These are phyloP conservation scores for Mollisiaceae sp. DNA, from an alignment of 2,329 filamentous ascomycete genomes.

Conservation along the genomic window DNA sequence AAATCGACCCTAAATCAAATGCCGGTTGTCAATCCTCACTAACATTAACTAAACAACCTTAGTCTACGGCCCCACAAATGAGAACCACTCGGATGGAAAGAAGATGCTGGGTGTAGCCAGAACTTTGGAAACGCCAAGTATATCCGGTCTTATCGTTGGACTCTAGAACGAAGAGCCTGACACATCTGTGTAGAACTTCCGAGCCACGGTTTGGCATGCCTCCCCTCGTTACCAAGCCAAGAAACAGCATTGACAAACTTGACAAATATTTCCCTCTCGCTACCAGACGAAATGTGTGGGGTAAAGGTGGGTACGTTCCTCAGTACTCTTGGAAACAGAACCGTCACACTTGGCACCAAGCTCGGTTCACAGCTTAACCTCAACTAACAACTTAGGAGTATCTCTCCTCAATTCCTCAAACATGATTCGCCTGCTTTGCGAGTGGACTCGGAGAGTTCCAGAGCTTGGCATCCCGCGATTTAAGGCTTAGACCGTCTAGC, in stretches of 20 bases:
- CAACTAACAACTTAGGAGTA: background rate
- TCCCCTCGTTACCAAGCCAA: background rate
- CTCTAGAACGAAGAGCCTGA: background rate
- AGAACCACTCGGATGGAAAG: background rate
- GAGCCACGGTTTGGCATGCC: background rate
- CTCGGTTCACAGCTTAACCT: no score
- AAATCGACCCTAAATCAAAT: constrained; percentile 1
- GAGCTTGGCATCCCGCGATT: background rate
- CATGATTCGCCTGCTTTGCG: background rate
- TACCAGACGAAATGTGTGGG: background rate
- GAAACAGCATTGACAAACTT: background rate
- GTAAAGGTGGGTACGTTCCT: background rate
- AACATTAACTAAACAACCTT: background rate
- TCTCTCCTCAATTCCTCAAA: background rate
- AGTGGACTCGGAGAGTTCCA: background rate
- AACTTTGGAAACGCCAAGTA: background rate
- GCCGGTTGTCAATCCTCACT: background rate
- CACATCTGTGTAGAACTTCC: background rate
- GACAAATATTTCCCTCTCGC: background rate
- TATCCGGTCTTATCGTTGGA: background rate
- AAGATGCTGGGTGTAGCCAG: background rate
- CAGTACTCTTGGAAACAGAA: background rate
- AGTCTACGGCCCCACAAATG: background rate
- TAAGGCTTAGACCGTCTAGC: background rate
- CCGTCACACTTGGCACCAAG: background rate